phyloP scores from a whole-genome alignment of 225 moss, liverwort and hornwort species.

The Physcomitrium patens region DNA sequence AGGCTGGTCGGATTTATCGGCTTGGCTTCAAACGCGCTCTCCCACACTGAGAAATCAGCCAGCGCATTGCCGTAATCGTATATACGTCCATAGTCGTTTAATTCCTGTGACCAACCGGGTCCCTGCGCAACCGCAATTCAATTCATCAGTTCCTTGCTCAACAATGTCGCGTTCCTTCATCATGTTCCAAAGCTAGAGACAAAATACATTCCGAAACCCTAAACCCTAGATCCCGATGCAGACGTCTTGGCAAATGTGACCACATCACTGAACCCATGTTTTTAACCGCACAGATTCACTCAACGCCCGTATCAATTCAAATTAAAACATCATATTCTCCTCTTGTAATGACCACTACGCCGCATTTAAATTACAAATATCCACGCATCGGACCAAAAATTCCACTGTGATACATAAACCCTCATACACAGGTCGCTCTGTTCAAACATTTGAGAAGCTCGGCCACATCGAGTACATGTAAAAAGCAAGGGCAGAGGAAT shows the following conservation, averaged over 20 bases:
- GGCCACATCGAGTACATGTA: neutral
- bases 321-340: neutral
- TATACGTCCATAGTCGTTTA: conserved; percentile 37
- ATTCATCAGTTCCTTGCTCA: neutral
- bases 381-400: neutral
- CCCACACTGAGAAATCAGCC: conserved; percentile 43
- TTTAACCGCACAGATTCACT: neutral
- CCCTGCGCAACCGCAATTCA: conserved; percentile 35
- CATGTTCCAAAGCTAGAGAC: neutral
- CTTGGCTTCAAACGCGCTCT: conserved; percentile 30
- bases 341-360: neutral
- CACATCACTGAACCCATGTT: neutral
- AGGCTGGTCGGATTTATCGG: neutral
- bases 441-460: neutral
- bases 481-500: neutral
- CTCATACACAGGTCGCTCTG: neutral
- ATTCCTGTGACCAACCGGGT: conserved; percentile 22
- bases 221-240: neutral
- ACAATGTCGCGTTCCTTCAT: neutral
- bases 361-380: neutral
- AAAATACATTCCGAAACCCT: neutral
- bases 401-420: neutral
- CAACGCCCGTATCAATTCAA: neutral
- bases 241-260: neutral
- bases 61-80: conserved; percentile 38